Evolutionary conservation across 768 basidiomycete species (phyloP).

Genomic region (Leccinum rimulosum): DNA sequence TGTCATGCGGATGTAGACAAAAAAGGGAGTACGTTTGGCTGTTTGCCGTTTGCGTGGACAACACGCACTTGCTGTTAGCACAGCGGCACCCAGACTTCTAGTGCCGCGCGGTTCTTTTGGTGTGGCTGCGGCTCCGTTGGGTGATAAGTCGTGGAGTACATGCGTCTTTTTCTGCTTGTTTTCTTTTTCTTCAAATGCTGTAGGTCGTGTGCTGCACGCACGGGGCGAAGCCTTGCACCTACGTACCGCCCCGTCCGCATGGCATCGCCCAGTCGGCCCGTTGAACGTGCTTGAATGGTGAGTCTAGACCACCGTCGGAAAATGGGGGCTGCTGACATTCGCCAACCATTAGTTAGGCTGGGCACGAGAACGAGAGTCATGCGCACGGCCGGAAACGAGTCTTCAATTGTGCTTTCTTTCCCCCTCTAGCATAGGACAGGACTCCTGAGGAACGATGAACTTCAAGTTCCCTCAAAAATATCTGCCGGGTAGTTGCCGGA

Average conservation of each 20-base stretch:
- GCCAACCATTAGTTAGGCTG: background rate
- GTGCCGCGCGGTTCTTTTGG: slow-evolving; percentile 52
- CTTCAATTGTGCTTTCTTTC: background rate
- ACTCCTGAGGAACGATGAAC: slow-evolving; percentile 6
- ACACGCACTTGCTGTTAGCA: slow-evolving; percentile 48
- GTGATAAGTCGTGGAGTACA: slow-evolving; percentile 57
- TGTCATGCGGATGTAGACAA: background rate
- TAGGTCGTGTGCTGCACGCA: slow-evolving; percentile 7
- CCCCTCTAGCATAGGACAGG: background rate
- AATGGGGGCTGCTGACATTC: background rate
- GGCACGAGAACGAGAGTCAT: background rate
- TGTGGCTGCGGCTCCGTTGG: slow-evolving; percentile 52
- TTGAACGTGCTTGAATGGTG: background rate
- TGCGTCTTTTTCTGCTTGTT: slow-evolving; percentile 13
- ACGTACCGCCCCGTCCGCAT: background rate
- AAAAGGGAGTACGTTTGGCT: slow-evolving; percentile 1
- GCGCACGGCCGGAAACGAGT: background rate
- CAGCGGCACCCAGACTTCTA: slow-evolving; percentile 24
- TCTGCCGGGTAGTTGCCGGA: background rate
- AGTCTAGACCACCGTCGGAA: background rate
- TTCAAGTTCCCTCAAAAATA: background rate
- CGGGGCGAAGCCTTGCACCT: slow-evolving; percentile 6
- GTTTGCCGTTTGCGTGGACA: slow-evolving; percentile 57
- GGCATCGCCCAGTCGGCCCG: background rate
- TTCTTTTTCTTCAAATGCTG: background rate